phyloP scores from a whole-genome alignment of 2,329 filamentous ascomycete genomes.

The Cladosporium sp. region DNA sequence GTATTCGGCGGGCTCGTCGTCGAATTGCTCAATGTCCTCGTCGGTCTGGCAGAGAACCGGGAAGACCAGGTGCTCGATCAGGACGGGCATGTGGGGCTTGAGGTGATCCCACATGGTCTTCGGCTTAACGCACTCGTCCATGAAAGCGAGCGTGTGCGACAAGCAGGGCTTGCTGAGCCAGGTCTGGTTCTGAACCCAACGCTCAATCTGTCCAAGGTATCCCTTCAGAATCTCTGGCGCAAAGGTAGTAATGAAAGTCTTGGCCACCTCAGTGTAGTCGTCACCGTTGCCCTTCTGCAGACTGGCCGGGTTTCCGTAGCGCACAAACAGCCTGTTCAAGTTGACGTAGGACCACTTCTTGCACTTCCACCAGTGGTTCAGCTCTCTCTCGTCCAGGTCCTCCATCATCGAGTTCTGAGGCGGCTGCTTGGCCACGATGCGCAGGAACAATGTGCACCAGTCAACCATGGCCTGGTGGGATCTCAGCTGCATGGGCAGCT shows the following conservation, averaged over 20 bases:
- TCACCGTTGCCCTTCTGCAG: constrained; percentile 69
- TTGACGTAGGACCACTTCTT: constrained; percentile 99
- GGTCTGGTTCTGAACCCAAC: constrained; percentile 89
- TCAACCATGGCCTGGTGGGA: constrained; percentile 80
- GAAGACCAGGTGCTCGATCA: constrained; percentile 93
- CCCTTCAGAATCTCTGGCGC: constrained; percentile 94
- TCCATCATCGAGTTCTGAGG: constrained; percentile 75
- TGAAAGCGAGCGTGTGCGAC: constrained; percentile 87
- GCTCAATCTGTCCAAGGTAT: constrained; percentile 91
- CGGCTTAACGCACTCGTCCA: constrained; percentile 95
- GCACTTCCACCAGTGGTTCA: constrained; percentile 98
- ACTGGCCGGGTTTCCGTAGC: constrained; percentile 81
- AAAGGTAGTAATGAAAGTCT: constrained; percentile 84
- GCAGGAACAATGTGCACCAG: constrained; percentile 94
- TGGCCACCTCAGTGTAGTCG: constrained; percentile 76
- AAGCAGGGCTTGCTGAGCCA: constrained; percentile 95
- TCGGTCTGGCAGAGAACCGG: constrained; percentile 87
- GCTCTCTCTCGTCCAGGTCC: constrained; percentile 77
- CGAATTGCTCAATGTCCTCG: constrained; percentile 89
- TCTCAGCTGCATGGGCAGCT: constrained; percentile 72
- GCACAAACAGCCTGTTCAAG: constrained; percentile 86
- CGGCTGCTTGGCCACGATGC: constrained; percentile 78
- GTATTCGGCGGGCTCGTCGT: constrained; percentile 92
- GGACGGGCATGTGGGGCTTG: constrained; percentile 85
- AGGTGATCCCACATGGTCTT: constrained; percentile 96